These are phyloP conservation scores for Volvox carteri DNA, from an alignment of 163 green algal species.

Conservation along the genomic window DNA sequence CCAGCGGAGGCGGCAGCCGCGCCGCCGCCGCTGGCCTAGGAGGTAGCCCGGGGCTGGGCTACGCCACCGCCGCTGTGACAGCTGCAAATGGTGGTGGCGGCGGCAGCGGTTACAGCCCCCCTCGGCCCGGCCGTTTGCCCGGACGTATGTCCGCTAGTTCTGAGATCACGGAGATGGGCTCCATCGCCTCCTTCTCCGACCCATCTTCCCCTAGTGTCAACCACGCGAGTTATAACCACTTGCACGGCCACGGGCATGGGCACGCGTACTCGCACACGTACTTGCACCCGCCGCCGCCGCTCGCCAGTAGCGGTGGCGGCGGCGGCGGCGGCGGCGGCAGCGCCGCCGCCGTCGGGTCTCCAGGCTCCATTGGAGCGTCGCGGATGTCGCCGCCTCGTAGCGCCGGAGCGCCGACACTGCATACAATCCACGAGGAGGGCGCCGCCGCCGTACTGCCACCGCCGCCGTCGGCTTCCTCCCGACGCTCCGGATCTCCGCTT, in stretches of 20 bases:
- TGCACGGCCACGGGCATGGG: background rate
- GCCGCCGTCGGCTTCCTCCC: background rate
- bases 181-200: conserved; percentile 5
- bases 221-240: background rate
- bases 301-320: conserved; percentile 20
- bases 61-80: background rate
- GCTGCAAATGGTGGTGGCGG: background rate
- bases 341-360: background rate
- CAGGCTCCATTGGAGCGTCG: background rate
- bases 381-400: conserved; percentile 41
- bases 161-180: conserved; percentile 35
- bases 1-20: background rate
- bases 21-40: background rate
- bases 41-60: background rate
- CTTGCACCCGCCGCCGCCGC: background rate
- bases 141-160: conserved; percentile 10
- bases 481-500: background rate
- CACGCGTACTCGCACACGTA: background rate
- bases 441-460: background rate
- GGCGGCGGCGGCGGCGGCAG: background rate
- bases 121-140: background rate
- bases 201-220: conserved; percentile 31
- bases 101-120: background rate
- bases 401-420: conserved; percentile 14
- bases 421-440: conserved; percentile 56